A percentile compares a stretch with the other conserved stretches of the same genome.
Evolutionary conservation across 805 yeast genomes (phyloP).

Genomic region (Pichia heedii): DNA sequence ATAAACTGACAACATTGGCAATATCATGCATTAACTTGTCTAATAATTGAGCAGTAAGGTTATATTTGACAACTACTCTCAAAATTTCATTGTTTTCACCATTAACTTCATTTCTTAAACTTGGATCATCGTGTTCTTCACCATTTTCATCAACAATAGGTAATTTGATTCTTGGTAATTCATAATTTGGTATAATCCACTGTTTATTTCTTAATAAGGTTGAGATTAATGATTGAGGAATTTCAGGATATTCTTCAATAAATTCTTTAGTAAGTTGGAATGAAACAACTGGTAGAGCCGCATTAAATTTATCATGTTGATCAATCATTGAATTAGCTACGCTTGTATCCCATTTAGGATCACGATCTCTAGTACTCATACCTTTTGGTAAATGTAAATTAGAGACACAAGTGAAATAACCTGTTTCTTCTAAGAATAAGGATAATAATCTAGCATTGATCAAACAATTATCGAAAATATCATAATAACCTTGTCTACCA

Average conservation of each 20-base stretch:
- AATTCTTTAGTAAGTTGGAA: constrained; percentile 63
- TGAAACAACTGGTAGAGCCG: constrained; percentile 87
- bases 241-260: constrained; percentile 54
- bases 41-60: constrained; percentile 51
- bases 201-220: constrained; percentile 68
- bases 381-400: constrained; percentile 60
- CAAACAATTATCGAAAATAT: constrained; percentile 52
- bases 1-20: constrained; percentile 41
- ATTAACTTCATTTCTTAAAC: constrained; percentile 35
- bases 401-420: constrained; percentile 64
- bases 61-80: constrained; percentile 74
- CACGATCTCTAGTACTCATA: constrained; percentile 22
- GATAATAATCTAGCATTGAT: constrained; percentile 66
- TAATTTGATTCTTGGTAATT: constrained; percentile 44
- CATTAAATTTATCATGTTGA: constrained; percentile 42
- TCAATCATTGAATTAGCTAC: constrained; percentile 1
- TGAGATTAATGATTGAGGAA: constrained; percentile 74
- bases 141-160: constrained; percentile 7
- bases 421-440: constrained; percentile 52
- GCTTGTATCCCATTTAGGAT: constrained; percentile 11
- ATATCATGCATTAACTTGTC: constrained; percentile 58
- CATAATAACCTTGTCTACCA: constrained; percentile 65
- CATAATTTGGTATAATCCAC: constrained; percentile 85
- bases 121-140: constrained; percentile 8
- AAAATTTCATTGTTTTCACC: constrained; percentile 49